A percentile compares a stretch with the other conserved stretches of the same genome.
Conservation (phyloP, 148 eudicot species). For the Linanthus parryae region DNA sequence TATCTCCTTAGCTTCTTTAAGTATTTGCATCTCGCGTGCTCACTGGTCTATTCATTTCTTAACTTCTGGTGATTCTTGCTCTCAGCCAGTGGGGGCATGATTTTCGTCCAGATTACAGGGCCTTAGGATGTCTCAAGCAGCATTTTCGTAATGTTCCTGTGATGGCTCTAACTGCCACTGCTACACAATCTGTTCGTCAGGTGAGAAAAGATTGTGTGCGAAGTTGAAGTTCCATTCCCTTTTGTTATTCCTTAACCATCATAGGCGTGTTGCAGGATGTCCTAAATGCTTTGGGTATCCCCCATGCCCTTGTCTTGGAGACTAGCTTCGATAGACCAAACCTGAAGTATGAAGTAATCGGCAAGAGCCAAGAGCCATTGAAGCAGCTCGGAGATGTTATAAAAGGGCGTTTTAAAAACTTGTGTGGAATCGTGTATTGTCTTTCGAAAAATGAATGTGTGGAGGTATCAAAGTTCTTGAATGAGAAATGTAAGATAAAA, state of each 20-base stretch:
- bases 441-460: constrained; percentile 94
- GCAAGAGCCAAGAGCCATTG: constrained; percentile 70
- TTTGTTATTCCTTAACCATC: constrained; percentile 15
- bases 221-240: neutral
- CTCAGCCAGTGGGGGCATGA: constrained; percentile 99
- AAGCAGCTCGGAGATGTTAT: constrained; percentile 77
- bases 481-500: constrained; percentile 80
- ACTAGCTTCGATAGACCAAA: constrained; percentile 94
- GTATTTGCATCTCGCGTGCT: too few relatives aligned
- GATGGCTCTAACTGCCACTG: constrained; percentile 99
- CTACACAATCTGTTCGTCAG: constrained; percentile 90
- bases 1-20: too few relatives aligned
- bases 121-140: constrained; percentile 83
- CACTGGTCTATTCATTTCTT: neutral
- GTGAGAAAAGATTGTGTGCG: constrained; percentile 24
- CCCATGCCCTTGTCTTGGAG: constrained; percentile 80
- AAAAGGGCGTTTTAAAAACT: constrained; percentile 51
- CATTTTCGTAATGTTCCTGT: constrained; percentile 84
- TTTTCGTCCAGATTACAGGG: constrained; percentile 97
- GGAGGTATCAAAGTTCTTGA: constrained; percentile 80
- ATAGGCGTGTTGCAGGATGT: constrained; percentile 58
- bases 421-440: constrained; percentile 93
- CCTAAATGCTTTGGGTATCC: constrained; percentile 71
- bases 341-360: constrained; percentile 85
- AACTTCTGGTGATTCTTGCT: constrained; percentile 8